Conservation (phyloP, 2,329 filamentous ascomycete species). For the Leptographium radiaticola region DNA sequence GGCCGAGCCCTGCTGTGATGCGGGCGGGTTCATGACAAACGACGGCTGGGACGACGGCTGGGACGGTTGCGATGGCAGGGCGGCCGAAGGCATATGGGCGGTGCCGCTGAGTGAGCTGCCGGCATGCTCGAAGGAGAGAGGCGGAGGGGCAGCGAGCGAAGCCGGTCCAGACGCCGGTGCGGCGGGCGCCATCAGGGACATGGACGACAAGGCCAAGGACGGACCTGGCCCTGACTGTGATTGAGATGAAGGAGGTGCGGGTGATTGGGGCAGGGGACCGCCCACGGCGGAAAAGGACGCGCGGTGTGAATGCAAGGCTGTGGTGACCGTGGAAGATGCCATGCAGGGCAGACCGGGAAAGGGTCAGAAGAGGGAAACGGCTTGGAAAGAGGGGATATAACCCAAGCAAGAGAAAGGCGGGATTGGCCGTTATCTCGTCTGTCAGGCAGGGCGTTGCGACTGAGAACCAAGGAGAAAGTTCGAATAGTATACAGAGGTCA, state of each 20-base stretch:
- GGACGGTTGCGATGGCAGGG: constrained; percentile 18
- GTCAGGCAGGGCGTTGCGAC: not conserved
- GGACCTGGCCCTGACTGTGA: not conserved
- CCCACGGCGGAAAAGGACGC: constrained; percentile 14
- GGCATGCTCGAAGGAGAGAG: constrained; percentile 10
- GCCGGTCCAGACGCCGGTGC: not conserved
- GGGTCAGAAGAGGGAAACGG: not conserved
- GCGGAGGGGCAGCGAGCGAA: not conserved
- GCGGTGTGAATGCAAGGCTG: constrained; percentile 13
- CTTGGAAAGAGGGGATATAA: not conserved
- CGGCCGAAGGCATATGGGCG: constrained; percentile 13
- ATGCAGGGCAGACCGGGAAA: constrained; percentile 9
- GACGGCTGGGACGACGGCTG: constrained; percentile 41
- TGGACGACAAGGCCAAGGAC: not conserved
- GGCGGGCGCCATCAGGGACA: not conserved
- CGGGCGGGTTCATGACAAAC: constrained; percentile 43
- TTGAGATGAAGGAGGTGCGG: not conserved
- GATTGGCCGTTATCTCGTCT: not conserved
- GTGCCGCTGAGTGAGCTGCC: constrained; percentile 5
- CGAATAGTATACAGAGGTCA: not conserved
- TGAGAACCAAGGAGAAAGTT: not conserved
- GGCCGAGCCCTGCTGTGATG: constrained; percentile 26
- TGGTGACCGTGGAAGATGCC: constrained; percentile 25
- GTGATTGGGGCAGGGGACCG: constrained; percentile 4
- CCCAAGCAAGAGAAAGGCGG: not conserved